These are phyloP conservation scores for Chimonanthus praecox DNA, from an alignment of 164 flowering plant genomes.

Conservation along the genomic window DNA sequence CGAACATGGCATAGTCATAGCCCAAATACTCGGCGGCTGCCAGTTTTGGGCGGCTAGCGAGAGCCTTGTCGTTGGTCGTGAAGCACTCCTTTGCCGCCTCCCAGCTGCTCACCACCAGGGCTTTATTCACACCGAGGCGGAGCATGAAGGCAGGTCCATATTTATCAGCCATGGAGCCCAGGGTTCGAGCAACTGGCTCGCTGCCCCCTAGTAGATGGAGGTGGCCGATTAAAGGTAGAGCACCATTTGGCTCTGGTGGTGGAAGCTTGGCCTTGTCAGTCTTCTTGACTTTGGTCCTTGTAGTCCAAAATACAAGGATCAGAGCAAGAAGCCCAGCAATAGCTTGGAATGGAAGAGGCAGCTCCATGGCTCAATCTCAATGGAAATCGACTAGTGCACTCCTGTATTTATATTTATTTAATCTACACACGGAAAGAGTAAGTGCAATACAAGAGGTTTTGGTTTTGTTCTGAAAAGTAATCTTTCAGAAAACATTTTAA, in stretches of 20 bases:
- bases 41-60: conserved; percentile 11
- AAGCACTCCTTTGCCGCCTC: conserved; percentile 27
- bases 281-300: background rate
- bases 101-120: conserved; percentile 14
- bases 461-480: too few relatives aligned
- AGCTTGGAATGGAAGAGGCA: background rate
- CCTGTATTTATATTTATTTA: too few relatives aligned
- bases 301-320: background rate
- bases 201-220: conserved; percentile 8
- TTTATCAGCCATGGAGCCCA: conserved; percentile 17
- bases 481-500: too few relatives aligned
- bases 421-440: too few relatives aligned
- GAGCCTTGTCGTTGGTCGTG: conserved; percentile 11
- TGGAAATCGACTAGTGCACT: too few relatives aligned
- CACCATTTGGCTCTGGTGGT: conserved; percentile 1
- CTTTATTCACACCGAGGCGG: conserved; percentile 13
- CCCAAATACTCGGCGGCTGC: conserved; percentile 5
- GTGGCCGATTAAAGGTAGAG: conserved; percentile 5
- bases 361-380: background rate
- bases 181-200: background rate
- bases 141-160: conserved; percentile 18
- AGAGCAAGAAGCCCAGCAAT: background rate
- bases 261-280: background rate
- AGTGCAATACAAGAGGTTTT: too few relatives aligned
- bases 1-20: conserved; percentile 11